Evolutionary conservation across 1,284 basidiomycete genomes (phyloP), one percentile per base, ranked within the genome.

Genomic region (Athelia sp.): DNA sequence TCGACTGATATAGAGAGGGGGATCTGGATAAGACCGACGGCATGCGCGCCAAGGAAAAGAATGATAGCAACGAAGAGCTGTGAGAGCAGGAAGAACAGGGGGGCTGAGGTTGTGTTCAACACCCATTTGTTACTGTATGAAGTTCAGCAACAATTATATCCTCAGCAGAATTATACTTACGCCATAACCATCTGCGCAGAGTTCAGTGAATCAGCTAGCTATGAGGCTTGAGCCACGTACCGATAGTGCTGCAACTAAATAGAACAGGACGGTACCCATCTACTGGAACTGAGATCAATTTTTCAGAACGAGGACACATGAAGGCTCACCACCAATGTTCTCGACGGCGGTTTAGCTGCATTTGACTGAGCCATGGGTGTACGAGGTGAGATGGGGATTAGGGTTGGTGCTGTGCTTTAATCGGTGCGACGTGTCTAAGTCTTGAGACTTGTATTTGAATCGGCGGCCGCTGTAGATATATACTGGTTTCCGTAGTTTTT

Each of bases 91-190:
- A 94, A 93, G 71, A 93, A 94, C 2, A 93, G 73, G 0, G 91
- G 92, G 2, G 80, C 77, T 11, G 72, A 63, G 4, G 87, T 89
- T 14, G 65, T 66, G 61, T 83, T 81, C 13, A 90, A 69, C 10
- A 88, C 86, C 84, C 85, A 88, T 84, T 89, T 90, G 61, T 90
- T 89, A 21, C 86, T 89, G 62, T n/a, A n/a, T n/a, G 3, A 56
- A 22, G 32, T 22, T 26, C 26, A 46, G 29, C 36, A 48, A 54
- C 17, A 36, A 50, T 35, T 42, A 21, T 50, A 46, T 24, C 15
- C n/a, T 40, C 45, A 26, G 17, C 42, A 36, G 23, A 35, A 50
- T 47, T n/a, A 18, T 14, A 72, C 74, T 58, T 71, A 88, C 82
- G 84, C 87, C 76, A 88, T 82, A 54, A 90, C 83, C 87, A 90